These are phyloP conservation scores for Yarrowia hollandica DNA, from an alignment of 805 yeast species.

Conservation along the genomic window DNA sequence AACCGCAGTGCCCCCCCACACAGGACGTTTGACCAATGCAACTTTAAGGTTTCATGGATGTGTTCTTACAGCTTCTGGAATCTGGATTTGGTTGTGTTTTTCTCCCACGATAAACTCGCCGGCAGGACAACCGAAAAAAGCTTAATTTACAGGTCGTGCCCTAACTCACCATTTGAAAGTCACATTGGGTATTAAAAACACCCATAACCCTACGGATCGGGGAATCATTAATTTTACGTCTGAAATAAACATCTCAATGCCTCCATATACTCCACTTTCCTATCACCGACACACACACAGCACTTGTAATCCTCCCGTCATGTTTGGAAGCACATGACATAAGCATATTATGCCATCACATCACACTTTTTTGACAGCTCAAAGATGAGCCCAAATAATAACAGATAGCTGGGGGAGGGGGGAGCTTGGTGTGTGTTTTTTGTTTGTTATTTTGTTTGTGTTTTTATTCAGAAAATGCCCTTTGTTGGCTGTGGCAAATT, in stretches of 20 bases:
- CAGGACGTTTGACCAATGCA: background rate
- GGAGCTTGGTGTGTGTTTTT: no score
- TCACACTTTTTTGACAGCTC: no score
- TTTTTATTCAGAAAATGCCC: background rate
- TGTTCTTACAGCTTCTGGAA: constrained; percentile 17
- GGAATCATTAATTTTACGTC: no score
- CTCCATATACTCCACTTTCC: background rate
- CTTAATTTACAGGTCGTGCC: background rate
- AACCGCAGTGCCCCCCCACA: no score
- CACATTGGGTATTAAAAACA: no score
- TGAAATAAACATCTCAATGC: no score
- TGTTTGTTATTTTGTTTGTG: no score
- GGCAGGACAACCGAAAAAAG: constrained; percentile 1
- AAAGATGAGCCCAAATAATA: background rate
- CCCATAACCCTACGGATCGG: background rate
- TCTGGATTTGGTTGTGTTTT: background rate
- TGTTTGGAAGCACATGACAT: no score
- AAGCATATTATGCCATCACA: no score
- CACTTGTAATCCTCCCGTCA: no score
- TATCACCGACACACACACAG: no score
- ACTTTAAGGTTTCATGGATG: background rate
- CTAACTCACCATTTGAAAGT: background rate
- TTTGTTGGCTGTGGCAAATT: constrained; percentile 2
- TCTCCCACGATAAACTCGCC: background rate
- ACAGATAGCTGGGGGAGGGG: constrained; percentile 7